Base-by-base conservation (phyloP, 2,329 filamentous ascomycete genomes). In the Neodidymelliopsis sp. region DNA sequence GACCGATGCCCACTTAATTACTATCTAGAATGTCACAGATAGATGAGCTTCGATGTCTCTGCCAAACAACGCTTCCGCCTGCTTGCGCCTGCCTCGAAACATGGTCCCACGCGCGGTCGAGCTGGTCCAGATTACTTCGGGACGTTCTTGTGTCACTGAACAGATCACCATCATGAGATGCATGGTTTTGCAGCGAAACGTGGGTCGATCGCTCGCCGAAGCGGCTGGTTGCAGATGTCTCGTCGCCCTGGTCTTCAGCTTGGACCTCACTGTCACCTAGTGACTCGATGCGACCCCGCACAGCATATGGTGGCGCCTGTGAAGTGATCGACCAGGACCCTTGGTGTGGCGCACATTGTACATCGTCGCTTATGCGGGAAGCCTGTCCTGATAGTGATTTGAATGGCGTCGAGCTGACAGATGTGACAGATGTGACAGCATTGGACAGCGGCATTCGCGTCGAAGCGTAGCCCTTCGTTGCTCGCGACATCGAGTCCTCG, bases 131-230 rank as follows among this genome's bases (percentile, higher is more conserved):
- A 38, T 55, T 52, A 30, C 40, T 47, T 54, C 56, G 49, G 44
- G 50, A 59, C 57, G 51, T 59, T 59, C 39, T 52, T 46, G 55
- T 49, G 29, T 49, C 42, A 57, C 50, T 49, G 31, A 38, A 53
- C 38, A 54, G 42, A 33, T 49, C 51, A 39, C 30, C 54, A 41
- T 52, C 50, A 50, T 45, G 24, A 48, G 59, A 66, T 54, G 54
- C 56, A 50, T 67, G 62, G 57, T 66, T 63, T 33, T 54, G 51
- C 33, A 67, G 45, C 44, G 56, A 64, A 12, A 54, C 58, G 42
- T 61, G 60, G 58, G 50, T 63, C 33, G 47, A 57, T 25, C 39
- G 36, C 44, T 55, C 49, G 42, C 56, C 59, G 43, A 56, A 57
- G 28, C 15, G 35, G 40, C 39, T 34, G 9, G 15, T 15, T 41